Evolutionary conservation across 768 basidiomycete genomes (phyloP).

Genomic region (Suillus occidentalis): DNA sequence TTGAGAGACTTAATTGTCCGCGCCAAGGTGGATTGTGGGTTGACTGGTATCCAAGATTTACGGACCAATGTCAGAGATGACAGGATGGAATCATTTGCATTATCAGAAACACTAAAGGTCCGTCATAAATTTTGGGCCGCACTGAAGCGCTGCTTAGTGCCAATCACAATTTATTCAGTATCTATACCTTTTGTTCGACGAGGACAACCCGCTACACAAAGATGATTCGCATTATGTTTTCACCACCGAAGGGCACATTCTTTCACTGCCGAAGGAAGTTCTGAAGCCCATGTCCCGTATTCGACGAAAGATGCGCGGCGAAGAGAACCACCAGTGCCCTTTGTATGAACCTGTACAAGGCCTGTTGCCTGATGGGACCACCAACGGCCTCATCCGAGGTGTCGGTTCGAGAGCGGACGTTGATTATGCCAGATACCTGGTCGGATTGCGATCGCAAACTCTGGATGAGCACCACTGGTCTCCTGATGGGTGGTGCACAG

Average conservation of each 20-base stretch:
- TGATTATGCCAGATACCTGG: slow-evolving; percentile 79
- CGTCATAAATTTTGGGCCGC: slow-evolving; percentile 1
- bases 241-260: slow-evolving; percentile 93
- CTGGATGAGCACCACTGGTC: slow-evolving; percentile 61
- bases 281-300: slow-evolving; percentile 58
- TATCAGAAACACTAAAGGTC: slow-evolving; percentile 92
- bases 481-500: slow-evolving; percentile 72
- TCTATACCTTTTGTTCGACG: slow-evolving; percentile 89
- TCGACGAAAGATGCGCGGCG: slow-evolving; percentile 59
- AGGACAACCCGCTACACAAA: slow-evolving; percentile 68
- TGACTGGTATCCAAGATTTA: slow-evolving; percentile 80
- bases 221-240: slow-evolving; percentile 89
- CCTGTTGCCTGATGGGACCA: slow-evolving; percentile 30
- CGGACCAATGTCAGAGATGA: slow-evolving; percentile 79
- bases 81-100: slow-evolving; percentile 96
- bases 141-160: background rate
- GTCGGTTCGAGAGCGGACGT: slow-evolving; percentile 72
- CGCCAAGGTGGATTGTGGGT: slow-evolving; percentile 82
- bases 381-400: slow-evolving; percentile 57
- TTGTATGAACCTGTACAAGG: slow-evolving; percentile 51
- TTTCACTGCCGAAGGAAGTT: slow-evolving; percentile 59
- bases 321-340: slow-evolving; percentile 74
- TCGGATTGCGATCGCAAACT: slow-evolving; percentile 50
- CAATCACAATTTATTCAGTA: slow-evolving; percentile 52
- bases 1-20: slow-evolving; percentile 72